These are phyloP conservation scores for Diplodia intermedia DNA, from an alignment of 2,329 filamentous ascomycete genomes.

Conservation along the genomic window DNA sequence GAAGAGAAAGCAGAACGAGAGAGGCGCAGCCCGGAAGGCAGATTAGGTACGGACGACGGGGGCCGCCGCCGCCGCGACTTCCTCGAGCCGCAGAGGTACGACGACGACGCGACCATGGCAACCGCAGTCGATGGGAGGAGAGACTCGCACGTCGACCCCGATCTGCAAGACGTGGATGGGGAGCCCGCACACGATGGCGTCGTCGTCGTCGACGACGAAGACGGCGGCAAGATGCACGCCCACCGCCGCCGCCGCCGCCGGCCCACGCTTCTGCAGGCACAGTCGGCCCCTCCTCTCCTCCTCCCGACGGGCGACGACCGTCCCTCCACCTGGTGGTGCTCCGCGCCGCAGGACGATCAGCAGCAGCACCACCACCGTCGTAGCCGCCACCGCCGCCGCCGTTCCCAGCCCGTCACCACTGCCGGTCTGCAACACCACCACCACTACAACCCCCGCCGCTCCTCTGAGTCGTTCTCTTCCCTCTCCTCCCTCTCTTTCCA, in stretches of 20 bases:
- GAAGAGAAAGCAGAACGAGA: not conserved
- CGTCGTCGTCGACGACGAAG: not conserved
- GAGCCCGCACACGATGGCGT: not conserved
- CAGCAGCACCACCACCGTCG: not conserved
- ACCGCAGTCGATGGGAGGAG: not conserved
- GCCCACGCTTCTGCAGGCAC: not conserved
- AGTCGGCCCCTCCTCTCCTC: not conserved
- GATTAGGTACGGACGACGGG: not conserved
- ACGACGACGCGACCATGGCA: not conserved
- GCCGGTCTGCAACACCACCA: no score
- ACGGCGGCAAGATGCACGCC: not conserved
- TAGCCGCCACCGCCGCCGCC: no score
- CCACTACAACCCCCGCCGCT: not conserved
- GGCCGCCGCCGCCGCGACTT: not conserved
- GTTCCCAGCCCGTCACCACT: not conserved
- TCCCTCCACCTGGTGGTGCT: not conserved
- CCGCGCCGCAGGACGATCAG: not conserved
- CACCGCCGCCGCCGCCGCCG: not conserved
- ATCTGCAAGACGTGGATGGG: not conserved
- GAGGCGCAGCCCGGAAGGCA: not conserved
- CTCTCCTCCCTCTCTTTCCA: not conserved
- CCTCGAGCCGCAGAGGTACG: not conserved
- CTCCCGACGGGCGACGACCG: not conserved
- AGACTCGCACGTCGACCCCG: conserved; percentile 10
- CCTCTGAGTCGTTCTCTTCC: not conserved